Evolutionary conservation across 495 filamentous ascomycete genomes (phyloP), one percentile per base, ranked within the genome.

Genomic region (Talaromyces thailandensis): DNA sequence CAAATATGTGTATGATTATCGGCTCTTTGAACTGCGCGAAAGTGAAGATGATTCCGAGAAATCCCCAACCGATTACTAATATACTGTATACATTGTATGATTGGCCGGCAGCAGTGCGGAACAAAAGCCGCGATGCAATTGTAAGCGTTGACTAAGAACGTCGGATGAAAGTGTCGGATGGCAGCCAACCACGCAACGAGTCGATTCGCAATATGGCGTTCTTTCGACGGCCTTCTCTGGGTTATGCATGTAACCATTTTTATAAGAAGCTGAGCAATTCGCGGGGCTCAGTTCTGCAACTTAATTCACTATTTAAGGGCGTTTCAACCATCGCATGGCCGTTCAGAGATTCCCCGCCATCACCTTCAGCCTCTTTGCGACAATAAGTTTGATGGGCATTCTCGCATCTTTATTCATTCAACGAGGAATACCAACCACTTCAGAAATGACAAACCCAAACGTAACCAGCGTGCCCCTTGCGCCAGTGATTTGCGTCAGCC

Each of bases 401-500:
- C 24, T 61, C 24, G 31, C 26, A 14, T 50, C 59, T 14, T 8
- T 51, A 4, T 31, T 61, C 43, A 32, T 31, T 29, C 59, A n/a
- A 51, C 59, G 59, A 45, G 32, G 31, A 24, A 25, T 59, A 18
- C 16, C 35, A 45, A 59, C 57, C 1, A 25, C 23, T 7, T 26
- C 57, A 35, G 24, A n/a, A 59, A 57, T 28, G 26, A 48, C 35
- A 18, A 21, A 21, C 35, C 23, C 43, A 23, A 23, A 48, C 6
- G 43, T n/a, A 48, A 48, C n/a, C 6, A 48, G 21, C 6, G 43
- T 48, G 3, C 43, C 43, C 3, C 7, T 48, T 7, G 59, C 59
- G n/a, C 45, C 59, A 9, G 59, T 35, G 43, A 61, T 61, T 31
- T 61, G 37, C 43, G 11, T 61, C 26, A 29, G 24, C n/a, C 59